Conservation (phyloP, 495 filamentous ascomycete species). For the Penicillium atrosanguineum region DNA sequence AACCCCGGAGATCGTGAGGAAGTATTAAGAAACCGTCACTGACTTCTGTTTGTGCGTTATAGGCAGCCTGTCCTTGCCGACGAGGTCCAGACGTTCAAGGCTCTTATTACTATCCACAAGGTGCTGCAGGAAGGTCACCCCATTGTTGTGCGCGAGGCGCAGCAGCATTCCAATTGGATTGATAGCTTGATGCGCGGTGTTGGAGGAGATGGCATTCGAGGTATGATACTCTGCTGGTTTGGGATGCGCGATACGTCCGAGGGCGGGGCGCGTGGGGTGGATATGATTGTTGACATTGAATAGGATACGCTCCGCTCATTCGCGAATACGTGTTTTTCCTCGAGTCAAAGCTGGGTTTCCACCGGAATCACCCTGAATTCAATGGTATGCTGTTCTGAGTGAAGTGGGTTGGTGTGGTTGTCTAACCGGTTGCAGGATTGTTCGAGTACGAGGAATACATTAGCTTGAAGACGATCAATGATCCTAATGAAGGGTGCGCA, state of each 20-base stretch:
- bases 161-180: conserved; percentile 84
- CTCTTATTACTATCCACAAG: conserved; percentile 89
- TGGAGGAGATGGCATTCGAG: conserved; percentile 79
- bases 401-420: background rate
- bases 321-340: conserved; percentile 94
- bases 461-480: conserved; percentile 95
- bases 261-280: conserved; percentile 1
- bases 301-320: conserved; percentile 88
- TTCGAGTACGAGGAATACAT: conserved; percentile 99
- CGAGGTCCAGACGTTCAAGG: conserved; percentile 92
- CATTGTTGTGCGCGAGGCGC: conserved; percentile 79
- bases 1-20: background rate
- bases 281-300: conserved; percentile 14
- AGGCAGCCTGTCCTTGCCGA: conserved; percentile 95
- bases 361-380: conserved; percentile 95
- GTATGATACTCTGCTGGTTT: conserved; percentile 34
- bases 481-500: conserved; percentile 86
- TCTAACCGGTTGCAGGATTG: conserved; percentile 50
- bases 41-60: conserved; percentile 11
- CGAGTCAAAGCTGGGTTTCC: conserved; percentile 88
- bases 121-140: conserved; percentile 97
- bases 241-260: background rate
- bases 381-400: conserved; percentile 60
- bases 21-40: background rate
- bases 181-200: conserved; percentile 88